These are phyloP conservation scores for Rhodotorula sp. DNA, from an alignment of 1,284 basidiomycete species.

Conservation along the genomic window DNA sequence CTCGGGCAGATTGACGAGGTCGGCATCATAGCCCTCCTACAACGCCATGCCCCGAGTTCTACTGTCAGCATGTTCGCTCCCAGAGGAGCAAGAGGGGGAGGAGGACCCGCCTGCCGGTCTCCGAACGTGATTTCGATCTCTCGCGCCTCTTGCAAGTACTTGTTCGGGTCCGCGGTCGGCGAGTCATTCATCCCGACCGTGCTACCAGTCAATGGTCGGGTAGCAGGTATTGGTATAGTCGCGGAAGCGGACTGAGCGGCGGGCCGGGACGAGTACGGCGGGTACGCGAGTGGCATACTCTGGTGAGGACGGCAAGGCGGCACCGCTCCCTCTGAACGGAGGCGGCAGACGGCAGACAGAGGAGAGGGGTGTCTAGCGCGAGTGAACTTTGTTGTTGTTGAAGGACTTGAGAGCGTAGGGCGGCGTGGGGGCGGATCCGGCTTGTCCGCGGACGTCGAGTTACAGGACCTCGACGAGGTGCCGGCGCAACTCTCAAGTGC, in stretches of 20 bases:
- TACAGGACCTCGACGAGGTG: too few species aligned
- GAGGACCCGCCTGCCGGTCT: constrained; percentile 10
- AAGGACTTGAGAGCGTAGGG: background rate
- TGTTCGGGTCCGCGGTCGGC: background rate
- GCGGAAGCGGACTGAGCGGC: constrained; percentile 1
- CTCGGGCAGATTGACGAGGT: constrained; percentile 12
- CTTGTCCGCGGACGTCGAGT: too few species aligned
- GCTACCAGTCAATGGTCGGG: background rate
- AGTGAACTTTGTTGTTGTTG: background rate
- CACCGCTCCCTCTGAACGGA: background rate
- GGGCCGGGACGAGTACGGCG: constrained; percentile 3
- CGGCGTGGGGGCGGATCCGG: too few species aligned
- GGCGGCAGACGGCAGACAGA: too few species aligned
- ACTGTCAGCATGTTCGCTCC: too few species aligned
- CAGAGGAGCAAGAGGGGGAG: too few species aligned
- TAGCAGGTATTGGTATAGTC: background rate
- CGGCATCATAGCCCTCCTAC: constrained; percentile 17
- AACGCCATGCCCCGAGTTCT: background rate
- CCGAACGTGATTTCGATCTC: constrained; percentile 7
- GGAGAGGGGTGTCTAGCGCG: too few species aligned
- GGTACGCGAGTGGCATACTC: background rate
- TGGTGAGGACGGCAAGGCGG: too few species aligned
- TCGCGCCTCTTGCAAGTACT: background rate
- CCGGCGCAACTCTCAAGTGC: too few species aligned
- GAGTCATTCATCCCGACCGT: background rate